Evolutionary conservation across 306 rosid species (phyloP).

Genomic region (Prosopis cineraria): DNA sequence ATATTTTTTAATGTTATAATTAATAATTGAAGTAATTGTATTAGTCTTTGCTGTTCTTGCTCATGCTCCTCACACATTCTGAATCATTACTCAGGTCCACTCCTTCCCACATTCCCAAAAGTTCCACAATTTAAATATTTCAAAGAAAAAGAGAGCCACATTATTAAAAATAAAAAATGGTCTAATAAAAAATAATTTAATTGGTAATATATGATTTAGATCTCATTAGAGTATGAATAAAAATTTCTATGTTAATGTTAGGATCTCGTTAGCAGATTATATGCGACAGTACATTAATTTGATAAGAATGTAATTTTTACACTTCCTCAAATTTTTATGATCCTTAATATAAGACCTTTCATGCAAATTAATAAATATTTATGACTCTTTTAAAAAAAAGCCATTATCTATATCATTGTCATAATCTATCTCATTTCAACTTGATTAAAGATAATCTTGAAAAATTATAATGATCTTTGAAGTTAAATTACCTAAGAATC

Average conservation of each 20-base stretch:
- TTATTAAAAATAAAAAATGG: not conserved
- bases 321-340: too few relatives aligned
- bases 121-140: not conserved
- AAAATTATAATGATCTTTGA: too few relatives aligned
- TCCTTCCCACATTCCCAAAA: not conserved
- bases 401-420: too few relatives aligned
- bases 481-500: too few relatives aligned
- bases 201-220: not conserved
- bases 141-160: not conserved
- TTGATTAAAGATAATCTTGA: too few relatives aligned
- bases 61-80: conserved; percentile 46
- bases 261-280: not conserved
- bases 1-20: conserved; percentile 21
- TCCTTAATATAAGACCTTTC: too few relatives aligned
- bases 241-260: not conserved
- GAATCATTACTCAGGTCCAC: conserved; percentile 62
- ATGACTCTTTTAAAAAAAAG: too few relatives aligned
- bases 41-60: conserved; percentile 62
- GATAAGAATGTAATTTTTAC: too few relatives aligned
- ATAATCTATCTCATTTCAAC: not conserved
- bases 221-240: not conserved
- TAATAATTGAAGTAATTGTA: conserved; percentile 39
- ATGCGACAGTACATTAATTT: too few relatives aligned
- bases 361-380: too few relatives aligned
- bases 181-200: not conserved